Conservation (phyloP, 2,329 filamentous ascomycete genomes). For the Scytalidium lignicola region DNA sequence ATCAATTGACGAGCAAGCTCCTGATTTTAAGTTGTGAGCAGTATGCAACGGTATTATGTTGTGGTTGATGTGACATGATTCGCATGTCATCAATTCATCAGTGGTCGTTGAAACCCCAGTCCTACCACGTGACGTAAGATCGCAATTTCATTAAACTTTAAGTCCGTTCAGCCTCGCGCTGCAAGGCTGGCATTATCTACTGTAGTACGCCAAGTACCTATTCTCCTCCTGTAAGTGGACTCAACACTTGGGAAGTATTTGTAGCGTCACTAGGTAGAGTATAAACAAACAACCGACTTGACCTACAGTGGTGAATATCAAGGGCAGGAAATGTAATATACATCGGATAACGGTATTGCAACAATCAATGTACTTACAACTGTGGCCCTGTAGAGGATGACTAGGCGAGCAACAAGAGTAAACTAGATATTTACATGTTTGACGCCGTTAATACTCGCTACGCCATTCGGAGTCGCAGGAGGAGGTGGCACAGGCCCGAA, state of each 20-base stretch:
- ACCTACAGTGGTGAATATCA: neutral
- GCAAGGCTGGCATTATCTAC: too few species aligned
- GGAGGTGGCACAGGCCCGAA: slow-evolving; percentile 29
- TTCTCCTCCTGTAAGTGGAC: too few species aligned
- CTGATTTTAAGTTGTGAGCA: neutral
- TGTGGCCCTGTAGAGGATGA: neutral
- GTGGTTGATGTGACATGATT: neutral
- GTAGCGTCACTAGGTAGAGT: too few species aligned
- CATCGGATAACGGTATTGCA: neutral
- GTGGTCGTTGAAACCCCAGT: neutral
- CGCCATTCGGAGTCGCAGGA: slow-evolving; percentile 20
- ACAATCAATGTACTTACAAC: neutral
- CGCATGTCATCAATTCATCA: neutral
- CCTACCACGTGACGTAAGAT: neutral
- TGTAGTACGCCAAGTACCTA: too few species aligned
- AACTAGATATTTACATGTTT: slow-evolving; percentile 14
- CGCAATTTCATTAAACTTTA: neutral
- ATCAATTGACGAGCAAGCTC: neutral
- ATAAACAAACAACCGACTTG: too few species aligned
- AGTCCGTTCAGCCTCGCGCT: neutral
- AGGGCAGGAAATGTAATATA: neutral
- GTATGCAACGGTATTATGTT: neutral
- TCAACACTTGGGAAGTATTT: too few species aligned
- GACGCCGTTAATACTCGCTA: slow-evolving; percentile 20
- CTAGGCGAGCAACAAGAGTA: neutral